Base-by-base conservation (phyloP, 202 grass and related monocot species). In the Sporobolus alterniflorus region DNA sequence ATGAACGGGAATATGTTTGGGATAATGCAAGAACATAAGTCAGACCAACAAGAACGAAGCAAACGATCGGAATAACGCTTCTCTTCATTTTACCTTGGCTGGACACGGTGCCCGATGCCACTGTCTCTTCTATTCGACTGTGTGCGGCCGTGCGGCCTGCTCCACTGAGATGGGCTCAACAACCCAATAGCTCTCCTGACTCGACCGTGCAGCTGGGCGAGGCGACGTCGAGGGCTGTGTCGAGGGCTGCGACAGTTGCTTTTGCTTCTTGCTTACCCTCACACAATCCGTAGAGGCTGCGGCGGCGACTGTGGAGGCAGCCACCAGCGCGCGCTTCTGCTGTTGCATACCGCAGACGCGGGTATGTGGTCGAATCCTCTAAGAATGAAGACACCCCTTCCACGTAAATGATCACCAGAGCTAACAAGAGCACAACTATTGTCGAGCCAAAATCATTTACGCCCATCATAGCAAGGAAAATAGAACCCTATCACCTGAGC, bases 151-250 rank as follows among this genome's bases (percentile, higher is more conserved):
- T n/a, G n/a, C n/a, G n/a, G n/a, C n/a, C n/a, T n/a, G n/a, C n/a
- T n/a, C n/a, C n/a, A n/a, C n/a, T n/a, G n/a, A n/a, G n/a, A n/a
- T n/a, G n/a, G n/a, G n/a, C n/a, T n/a, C n/a, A n/a, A n/a, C n/a
- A n/a, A n/a, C n/a, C n/a, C n/a, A n/a, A n/a, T n/a, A n/a, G n/a
- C n/a, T n/a, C n/a, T n/a, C n/a, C n/a, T n/a, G n/a, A n/a, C n/a
- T n/a, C n/a, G n/a, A n/a, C n/a, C n/a, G n/a, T n/a, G n/a, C n/a
- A n/a, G n/a, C n/a, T n/a, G n/a, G n/a, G n/a, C n/a, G n/a, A n/a
- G n/a, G n/a, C n/a, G n/a, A n/a, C 96, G 29, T 92, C 89, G 13
- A 93, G 96, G 36, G 96, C 87, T 67, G 70, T 30, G 71, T 99
- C 96, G 12, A 99, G 92, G 18, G 76, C 65, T 50, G 69, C 84